Evolutionary conservation across 345 rosid species (phyloP), one percentile per base, ranked within the genome.

Genomic region (Camelina sativa): DNA sequence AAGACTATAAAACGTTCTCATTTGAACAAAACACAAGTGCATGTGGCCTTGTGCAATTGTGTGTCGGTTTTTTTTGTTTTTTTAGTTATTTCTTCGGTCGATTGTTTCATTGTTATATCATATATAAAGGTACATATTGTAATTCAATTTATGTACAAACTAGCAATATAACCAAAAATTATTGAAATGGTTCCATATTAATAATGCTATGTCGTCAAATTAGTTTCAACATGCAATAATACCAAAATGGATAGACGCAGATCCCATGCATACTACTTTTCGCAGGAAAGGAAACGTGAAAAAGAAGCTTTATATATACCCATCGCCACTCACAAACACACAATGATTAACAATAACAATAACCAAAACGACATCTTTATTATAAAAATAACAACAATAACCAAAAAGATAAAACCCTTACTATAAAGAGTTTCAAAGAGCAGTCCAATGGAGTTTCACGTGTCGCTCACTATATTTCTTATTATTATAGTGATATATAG

Each of bases 201-300:
- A 9, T 5, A 19, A 47, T 65, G 28, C 3, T 30, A 17, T 22
- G 28, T 8, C 34, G 34, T 28, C 30, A 28, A 37, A 35, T 22
- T 22, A 53, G 41, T 23, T 38, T 9, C 10, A 44, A 73, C 46
- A 34, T 73, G 72, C 66, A 74, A 57, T 46, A 46, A 65, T 74
- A 46, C 65, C 58, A 41, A 65, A 74, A 65, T 48, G 66, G 78
- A 56, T 74, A 74, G 65, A 74, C 51, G 66, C 66, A 63, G 67
- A 59, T 67, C 37, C 61, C 73, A 68, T 67, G 79, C 63, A 67
- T 46, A 30, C 67, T 75, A 67, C 73, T 75, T 75, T 28, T 75
- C 52, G 48, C 40, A 51, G 50, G 72, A 74, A 66, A 74, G 58
- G 55, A 30, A 56, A 69, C 65, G 62, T 58, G 55, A 46, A 70